phyloP scores from a whole-genome alignment of 2,329 filamentous ascomycete species.

The Talaromyces sp. region DNA sequence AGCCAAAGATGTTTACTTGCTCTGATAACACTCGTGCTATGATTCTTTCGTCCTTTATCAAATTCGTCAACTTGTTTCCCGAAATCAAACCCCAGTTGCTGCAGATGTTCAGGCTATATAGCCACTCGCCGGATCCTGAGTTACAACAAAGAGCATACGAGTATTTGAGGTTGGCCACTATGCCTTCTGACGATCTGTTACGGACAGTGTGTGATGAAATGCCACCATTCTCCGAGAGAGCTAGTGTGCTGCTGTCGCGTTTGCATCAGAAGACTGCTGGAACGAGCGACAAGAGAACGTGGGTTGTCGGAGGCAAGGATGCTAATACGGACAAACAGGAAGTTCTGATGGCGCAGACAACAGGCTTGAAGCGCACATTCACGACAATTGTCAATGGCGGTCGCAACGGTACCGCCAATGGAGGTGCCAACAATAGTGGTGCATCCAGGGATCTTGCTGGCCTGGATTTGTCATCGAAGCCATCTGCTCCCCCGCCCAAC shows the following conservation, averaged over 20 bases:
- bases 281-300: conserved; percentile 91
- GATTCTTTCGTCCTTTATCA: conserved; percentile 91
- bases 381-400: conserved; percentile 52
- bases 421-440: conserved; percentile 37
- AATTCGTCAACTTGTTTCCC: conserved; percentile 96
- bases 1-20: conserved; percentile 82
- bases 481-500: conserved; percentile 63
- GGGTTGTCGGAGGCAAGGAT: conserved; percentile 96
- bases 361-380: conserved; percentile 81
- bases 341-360: conserved; percentile 73
- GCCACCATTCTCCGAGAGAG: conserved; percentile 93
- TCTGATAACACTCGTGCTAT: conserved; percentile 89
- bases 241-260: conserved; percentile 85
- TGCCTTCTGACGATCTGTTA: conserved; percentile 85
- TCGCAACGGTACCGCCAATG: conserved; percentile 24
- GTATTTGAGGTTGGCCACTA: conserved; percentile 78
- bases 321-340: conserved; percentile 80
- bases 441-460: conserved; percentile 70
- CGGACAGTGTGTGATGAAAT: conserved; percentile 97
- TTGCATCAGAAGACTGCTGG: conserved; percentile 92
- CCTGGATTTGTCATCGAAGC: conserved; percentile 66
- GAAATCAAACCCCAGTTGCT: conserved; percentile 96
- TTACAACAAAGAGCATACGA: conserved; percentile 95
- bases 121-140: conserved; percentile 90
- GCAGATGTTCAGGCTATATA: conserved; percentile 86